Evolutionary conservation across 192 early-diverging fungal genomes (phyloP), one percentile per base, ranked within the genome.

Genomic region (Rhizophagus sp.): DNA sequence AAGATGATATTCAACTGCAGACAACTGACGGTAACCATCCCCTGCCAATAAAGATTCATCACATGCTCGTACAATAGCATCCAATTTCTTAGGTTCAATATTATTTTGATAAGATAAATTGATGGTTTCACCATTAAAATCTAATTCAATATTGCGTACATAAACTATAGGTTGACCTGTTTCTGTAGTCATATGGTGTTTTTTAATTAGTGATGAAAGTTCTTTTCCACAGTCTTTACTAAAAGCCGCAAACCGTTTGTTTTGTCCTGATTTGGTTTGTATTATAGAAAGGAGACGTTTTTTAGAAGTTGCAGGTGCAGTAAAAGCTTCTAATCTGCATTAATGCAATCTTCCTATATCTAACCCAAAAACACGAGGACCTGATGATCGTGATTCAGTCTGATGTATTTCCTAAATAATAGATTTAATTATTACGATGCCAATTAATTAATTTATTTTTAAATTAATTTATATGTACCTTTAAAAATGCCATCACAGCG

Each of bases 91-190:
- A 36, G 34, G 11, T 36, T 69, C 17, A 69, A 8, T 22, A 44
- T 69, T n/a, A 34, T 69, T 0, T 13, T 69, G 12, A 69, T 69
- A 22, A 19, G 19, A 17, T 6, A 69, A 7, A n/a, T 36, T 36
- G 15, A 69, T 39, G 41, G 33, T 36, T 69, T 69, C 15, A 69
- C 6, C 34, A 69, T 69, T 69, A 41, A 36, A 69, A 69, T 69
- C 67, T 69, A 69, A 69, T 69, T 30, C 19, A 36, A 69, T 69
- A 6, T 69, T 69, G 6, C 33, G 3, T 34, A 69, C 4, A 69
- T 11, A 41, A 69, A 69, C 17, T 69, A 69, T 36, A 41, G 34
- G 34, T 36, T 69, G 7, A 19, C 15, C 34, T 8, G 0, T 69
- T 69, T 6, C 33, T 34, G 12, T 36, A 36, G 3, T 69, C 17